phyloP scores from a whole-genome alignment of 148 eudicot species.

The Hydrangea macrophylla region DNA sequence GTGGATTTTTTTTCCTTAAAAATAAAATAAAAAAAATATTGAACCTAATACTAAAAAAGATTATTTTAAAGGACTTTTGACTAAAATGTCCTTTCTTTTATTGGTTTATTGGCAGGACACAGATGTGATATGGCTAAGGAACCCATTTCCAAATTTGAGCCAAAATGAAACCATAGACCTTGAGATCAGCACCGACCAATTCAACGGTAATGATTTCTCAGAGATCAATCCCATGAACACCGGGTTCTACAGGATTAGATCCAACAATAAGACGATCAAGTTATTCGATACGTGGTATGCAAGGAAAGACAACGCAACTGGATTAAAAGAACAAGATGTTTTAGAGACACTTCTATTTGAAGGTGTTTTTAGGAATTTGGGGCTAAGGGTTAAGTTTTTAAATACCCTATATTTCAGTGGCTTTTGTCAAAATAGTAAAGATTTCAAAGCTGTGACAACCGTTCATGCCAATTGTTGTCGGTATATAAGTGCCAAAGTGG shows the following conservation, averaged over 20 bases:
- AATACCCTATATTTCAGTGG: conserved; percentile 63
- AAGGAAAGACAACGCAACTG: conserved; percentile 43
- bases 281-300: conserved; percentile 67
- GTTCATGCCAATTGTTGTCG: conserved; percentile 87
- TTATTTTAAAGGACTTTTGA: too few species aligned
- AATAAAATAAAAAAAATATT: too few species aligned
- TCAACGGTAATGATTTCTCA: conserved; percentile 42
- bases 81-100: too few species aligned
- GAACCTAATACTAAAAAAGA: too few species aligned
- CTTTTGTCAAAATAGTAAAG: conserved; percentile 50
- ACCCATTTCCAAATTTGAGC: conserved; percentile 46
- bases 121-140: conserved; percentile 68
- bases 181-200: conserved; percentile 45
- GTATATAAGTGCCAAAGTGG: conserved; percentile 56
- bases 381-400: conserved; percentile 37
- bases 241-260: conserved; percentile 67
- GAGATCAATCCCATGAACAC: conserved; percentile 52
- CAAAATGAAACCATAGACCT: conserved; percentile 36
- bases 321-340: conserved; percentile 76
- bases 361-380: conserved; percentile 27
- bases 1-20: too few species aligned
- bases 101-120: conserved; percentile 40
- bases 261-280: conserved; percentile 57
- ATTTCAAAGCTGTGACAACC: conserved; percentile 43
- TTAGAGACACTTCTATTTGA: conserved; percentile 24